Conservation (phyloP, 139 green algal genomes). For the Spirogloea muscicola region DNA sequence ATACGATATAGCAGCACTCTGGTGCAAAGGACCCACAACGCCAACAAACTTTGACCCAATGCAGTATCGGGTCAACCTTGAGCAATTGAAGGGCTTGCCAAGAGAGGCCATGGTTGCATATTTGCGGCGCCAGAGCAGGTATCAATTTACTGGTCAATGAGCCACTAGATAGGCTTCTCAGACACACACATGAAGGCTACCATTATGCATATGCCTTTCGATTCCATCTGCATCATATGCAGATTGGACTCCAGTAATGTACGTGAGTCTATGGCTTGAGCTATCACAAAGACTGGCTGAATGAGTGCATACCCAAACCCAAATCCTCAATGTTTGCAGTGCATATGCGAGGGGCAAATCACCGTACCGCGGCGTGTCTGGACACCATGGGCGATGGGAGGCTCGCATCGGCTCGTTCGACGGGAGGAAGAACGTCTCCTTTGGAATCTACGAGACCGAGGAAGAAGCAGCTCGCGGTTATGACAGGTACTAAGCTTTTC, state of each 20-base stretch:
- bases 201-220: too few relatives aligned
- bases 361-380: conserved; percentile 61
- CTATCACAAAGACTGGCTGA: neutral
- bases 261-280: neutral
- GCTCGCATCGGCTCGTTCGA: conserved; percentile 63
- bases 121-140: conserved; percentile 2
- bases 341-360: conserved; percentile 62
- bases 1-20: conserved; percentile 64
- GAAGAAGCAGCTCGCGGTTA: conserved; percentile 64
- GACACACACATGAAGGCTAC: too few relatives aligned
- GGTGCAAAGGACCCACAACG: conserved; percentile 55
- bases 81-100: neutral
- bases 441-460: conserved; percentile 65
- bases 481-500: too few relatives aligned
- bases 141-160: neutral
- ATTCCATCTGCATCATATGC: neutral
- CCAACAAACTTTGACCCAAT: conserved; percentile 55
- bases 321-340: neutral
- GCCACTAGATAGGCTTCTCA: too few relatives aligned
- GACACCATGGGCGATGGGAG: conserved; percentile 63
- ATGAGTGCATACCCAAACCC: too few relatives aligned
- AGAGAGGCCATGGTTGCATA: conserved; percentile 1
- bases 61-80: conserved; percentile 26
- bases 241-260: neutral
- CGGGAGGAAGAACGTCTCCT: conserved; percentile 68